Conservation (phyloP, 768 basidiomycete genomes). For the Lenzites betulinus region DNA sequence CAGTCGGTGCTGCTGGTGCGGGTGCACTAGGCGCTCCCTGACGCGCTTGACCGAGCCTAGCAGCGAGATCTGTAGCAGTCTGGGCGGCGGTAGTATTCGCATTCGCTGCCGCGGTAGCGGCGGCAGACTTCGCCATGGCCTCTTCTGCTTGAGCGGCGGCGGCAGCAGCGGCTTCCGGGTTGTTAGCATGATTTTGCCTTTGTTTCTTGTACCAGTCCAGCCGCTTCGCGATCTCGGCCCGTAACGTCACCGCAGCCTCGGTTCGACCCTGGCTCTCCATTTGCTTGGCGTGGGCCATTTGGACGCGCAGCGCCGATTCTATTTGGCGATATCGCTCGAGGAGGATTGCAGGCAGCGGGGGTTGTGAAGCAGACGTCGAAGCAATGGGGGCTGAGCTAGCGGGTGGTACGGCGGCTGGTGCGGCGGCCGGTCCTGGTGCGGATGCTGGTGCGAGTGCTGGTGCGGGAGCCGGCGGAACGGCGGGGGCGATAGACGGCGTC, state of each 20-base stretch:
- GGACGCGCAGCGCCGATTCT: not conserved
- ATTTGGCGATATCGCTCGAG: not conserved
- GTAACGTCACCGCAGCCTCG: not conserved
- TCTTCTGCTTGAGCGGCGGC: no score
- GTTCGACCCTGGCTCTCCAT: slow-evolving; percentile 1
- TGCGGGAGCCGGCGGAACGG: not conserved
- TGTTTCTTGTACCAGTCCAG: slow-evolving; percentile 3
- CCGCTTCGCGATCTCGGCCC: not conserved
- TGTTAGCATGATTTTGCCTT: not conserved
- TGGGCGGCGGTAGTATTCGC: not conserved
- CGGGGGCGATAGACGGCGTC: slow-evolving; percentile 3
- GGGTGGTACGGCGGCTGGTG: slow-evolving; percentile 19
- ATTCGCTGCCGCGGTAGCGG: not conserved
- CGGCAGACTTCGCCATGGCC: not conserved
- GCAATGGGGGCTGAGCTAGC: no score
- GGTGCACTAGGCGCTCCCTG: no score
- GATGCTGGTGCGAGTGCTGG: not conserved
- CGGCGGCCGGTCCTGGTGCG: slow-evolving; percentile 7
- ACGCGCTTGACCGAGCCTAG: not conserved
- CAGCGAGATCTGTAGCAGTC: not conserved
- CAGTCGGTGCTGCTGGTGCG: not conserved
- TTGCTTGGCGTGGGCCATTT: not conserved
- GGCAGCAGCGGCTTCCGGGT: not conserved
- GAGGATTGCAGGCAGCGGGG: not conserved
- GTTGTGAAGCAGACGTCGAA: not conserved